Base-by-base conservation (phyloP, 2,329 filamentous ascomycete species). In the Colletotrichum acutatum region DNA sequence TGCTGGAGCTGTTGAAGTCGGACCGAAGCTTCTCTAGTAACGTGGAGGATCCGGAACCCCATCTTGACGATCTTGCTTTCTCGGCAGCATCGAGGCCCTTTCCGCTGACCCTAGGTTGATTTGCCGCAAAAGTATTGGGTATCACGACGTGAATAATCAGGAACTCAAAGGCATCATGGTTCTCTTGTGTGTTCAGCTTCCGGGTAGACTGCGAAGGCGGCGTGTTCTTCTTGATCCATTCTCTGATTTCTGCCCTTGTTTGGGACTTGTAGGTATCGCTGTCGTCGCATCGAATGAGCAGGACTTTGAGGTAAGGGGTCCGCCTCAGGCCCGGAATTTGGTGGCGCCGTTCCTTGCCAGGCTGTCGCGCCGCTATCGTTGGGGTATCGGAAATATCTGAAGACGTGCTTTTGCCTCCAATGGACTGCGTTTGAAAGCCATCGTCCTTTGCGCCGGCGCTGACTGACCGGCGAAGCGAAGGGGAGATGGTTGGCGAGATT, bases 111-210 rank as follows among this genome's bases (percentile, higher is more conserved):
- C 93, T 89, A 16, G 94, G 94, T 79, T 97, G 94, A 2, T 91
- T 93, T 26, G 94, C 92, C 1, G 94, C 95, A 16, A 90, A 87
- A 0, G 94, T 96, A 75, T 97, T 95, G 16, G 96, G 95, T 22
- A 97, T 87, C 14, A 98, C 94, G 30, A 99, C 94, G 81, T 99
- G 97, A 26, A 99, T 80, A 67, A 99, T 94, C 76, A 99, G 86
- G 94, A 95, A 98, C 82, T 99, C 97, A 77, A 93, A 98, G 0
- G 97, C 96, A 84, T 99, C 96, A 79, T 99, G 97, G 74, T 97
- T 97, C 79, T 98, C 96, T 78, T 95, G 92, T 24, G 90, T 92
- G 78, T 87, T 94, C 24, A 84, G 81, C 34, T 85, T 83, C 78
- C 90, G 90, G 65, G 86, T 88, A 71, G 84, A 86, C 70, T 89